Base-by-base conservation (phyloP, 2,329 filamentous ascomycete genomes). In the Sporothrix curviconia region DNA sequence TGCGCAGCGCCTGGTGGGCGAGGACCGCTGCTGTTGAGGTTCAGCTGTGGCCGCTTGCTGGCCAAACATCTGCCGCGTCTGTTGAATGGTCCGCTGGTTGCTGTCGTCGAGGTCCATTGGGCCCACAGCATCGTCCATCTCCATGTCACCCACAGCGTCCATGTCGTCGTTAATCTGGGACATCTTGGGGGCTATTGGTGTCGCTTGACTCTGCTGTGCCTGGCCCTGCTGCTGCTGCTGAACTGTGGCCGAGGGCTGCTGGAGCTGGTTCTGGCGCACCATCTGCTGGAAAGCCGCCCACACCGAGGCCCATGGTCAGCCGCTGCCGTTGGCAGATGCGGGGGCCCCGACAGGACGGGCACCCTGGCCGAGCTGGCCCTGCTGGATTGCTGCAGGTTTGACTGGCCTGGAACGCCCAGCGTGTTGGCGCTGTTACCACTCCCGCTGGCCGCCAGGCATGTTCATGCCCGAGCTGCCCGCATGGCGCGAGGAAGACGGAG, bases 91-190 rank as follows among this genome's bases (percentile, higher is more conserved):
- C 62, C 82, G 78, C 52, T 85, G 80, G 64, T 51, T 37, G 47
- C 22, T 39, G 22, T 22, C 24, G 46, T 19, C 32, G 6, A 32
- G 28, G 28, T 32, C 28, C 28, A 32, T 32, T 11, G 28, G 28
- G 28, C 28, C 28, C 11, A 32, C 28, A 11, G 85, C 81, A 65
- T 96, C 91, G 67, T 97, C 92, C 86, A 97, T 89, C 67, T 97
- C 92, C 92, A 97, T 96, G 67, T 95, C 90, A 54, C 90, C 91
- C 30, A 95, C 83, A 17, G 89, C 84, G 67, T 95, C 92, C 77
- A 95, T 84, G 60, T 95, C 87, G 59, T 86, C 76, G 58, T 73
- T 72, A 66, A 80, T 72, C 56, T 75, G 72, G 7, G 71, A 71
- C 57, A 76, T 56, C 55, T 62, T 63, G 19, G 58, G 56, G 15